phyloP scores from a whole-genome alignment of 1,139 yeast species.

The Wickerhamomyces sp. region DNA sequence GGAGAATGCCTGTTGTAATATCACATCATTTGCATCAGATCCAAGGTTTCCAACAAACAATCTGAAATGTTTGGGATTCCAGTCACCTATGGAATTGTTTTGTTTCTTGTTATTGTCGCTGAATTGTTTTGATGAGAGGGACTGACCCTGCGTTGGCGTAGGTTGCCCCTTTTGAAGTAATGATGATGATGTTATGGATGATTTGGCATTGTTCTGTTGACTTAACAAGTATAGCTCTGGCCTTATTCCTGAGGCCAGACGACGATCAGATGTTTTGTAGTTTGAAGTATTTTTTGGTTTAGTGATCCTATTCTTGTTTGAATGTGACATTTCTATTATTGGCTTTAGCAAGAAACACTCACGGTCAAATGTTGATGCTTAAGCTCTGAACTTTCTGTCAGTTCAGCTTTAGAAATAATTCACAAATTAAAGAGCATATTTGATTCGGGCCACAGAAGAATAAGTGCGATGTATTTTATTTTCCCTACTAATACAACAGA shows the following conservation, averaged over 20 bases:
- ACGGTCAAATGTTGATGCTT: too few species aligned
- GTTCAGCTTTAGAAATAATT: neutral
- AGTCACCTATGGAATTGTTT: slow-evolving; percentile 41
- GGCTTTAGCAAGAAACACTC: too few species aligned
- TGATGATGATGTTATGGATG: slow-evolving; percentile 4
- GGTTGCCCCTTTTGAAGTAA: neutral
- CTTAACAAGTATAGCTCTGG: slow-evolving; percentile 39
- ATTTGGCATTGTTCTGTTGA: slow-evolving; percentile 16
- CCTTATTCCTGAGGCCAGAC: slow-evolving; percentile 43
- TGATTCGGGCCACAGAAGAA: neutral
- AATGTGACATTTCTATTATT: too few species aligned
- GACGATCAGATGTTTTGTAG: slow-evolving; percentile 45
- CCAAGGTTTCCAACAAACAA: slow-evolving; percentile 74
- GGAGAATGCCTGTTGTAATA: slow-evolving; percentile 46
- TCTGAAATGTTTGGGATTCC: slow-evolving; percentile 68
- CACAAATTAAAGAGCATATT: neutral
- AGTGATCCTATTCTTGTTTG: slow-evolving; percentile 3
- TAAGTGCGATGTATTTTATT: neutral
- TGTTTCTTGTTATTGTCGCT: slow-evolving; percentile 35
- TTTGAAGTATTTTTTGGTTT: slow-evolving; percentile 24
- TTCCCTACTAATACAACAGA: neutral
- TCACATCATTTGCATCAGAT: slow-evolving; percentile 56
- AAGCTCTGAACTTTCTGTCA: too few species aligned
- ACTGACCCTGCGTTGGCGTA: neutral
- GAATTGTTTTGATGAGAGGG: neutral